phyloP scores from a whole-genome alignment of 2,329 filamentous ascomycete species.

The Penicillium sp. region DNA sequence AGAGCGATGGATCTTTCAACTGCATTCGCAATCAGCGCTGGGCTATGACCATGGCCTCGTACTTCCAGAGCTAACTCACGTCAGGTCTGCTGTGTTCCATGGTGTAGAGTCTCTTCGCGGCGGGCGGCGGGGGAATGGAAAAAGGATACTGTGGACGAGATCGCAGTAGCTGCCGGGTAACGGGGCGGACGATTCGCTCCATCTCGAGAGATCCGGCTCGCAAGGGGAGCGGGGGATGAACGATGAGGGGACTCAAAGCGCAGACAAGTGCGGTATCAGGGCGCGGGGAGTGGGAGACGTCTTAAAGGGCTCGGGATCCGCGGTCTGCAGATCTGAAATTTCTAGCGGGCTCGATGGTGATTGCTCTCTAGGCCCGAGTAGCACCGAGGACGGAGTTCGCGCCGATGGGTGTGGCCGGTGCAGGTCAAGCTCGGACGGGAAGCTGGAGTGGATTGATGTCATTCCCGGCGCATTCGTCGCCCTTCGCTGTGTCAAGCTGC shows the following conservation, averaged over 20 bases:
- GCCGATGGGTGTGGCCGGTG: constrained; percentile 9
- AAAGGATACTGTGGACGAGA: constrained; percentile 37
- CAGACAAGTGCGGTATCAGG: constrained; percentile 12
- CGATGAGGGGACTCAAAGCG: constrained; percentile 6
- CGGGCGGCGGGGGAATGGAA: constrained; percentile 31
- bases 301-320: constrained; percentile 10
- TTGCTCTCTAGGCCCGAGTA: constrained; percentile 26
- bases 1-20: constrained; percentile 75
- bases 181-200: constrained; percentile 37
- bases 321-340: constrained; percentile 1
- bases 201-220: constrained; percentile 20
- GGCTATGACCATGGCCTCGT: not conserved
- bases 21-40: constrained; percentile 35
- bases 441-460: constrained; percentile 16
- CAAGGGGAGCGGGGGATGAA: constrained; percentile 6
- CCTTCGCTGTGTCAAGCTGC: too few species aligned
- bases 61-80: constrained; percentile 25
- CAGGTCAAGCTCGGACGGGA: constrained; percentile 7
- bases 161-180: constrained; percentile 37
- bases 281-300: constrained; percentile 20
- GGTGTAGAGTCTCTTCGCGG: constrained; percentile 40
- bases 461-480: too few species aligned
- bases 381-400: constrained; percentile 20
- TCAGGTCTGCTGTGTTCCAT: constrained; percentile 43
- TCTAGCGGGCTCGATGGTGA: constrained; percentile 15